Conservation (phyloP, 2,329 filamentous ascomycete species). For the Colletotrichum godetiae region DNA sequence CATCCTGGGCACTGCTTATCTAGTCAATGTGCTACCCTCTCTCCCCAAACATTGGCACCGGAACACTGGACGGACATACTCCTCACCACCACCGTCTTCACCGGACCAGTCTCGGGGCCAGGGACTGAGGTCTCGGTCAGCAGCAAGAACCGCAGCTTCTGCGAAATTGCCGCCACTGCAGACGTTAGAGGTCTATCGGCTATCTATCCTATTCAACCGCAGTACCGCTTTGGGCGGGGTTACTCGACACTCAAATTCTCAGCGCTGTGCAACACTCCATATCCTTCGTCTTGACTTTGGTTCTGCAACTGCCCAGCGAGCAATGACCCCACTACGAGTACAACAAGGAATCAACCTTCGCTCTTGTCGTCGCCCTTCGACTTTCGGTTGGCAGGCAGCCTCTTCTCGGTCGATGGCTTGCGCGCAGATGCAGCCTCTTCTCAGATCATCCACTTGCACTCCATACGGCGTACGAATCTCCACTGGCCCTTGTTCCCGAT, state of each 20-base stretch:
- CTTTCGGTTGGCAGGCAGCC: not conserved
- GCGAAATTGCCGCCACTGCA: not conserved
- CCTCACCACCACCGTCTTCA: slow-evolving; percentile 6
- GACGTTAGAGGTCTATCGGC: not conserved
- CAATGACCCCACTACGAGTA: not conserved
- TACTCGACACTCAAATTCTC: not conserved
- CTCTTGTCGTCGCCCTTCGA: not conserved
- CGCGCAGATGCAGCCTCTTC: slow-evolving; percentile 3
- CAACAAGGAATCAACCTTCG: not conserved
- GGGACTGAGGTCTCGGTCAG: not conserved
- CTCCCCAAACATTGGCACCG: not conserved
- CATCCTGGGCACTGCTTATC: slow-evolving; percentile 5
- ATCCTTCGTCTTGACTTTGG: not conserved
- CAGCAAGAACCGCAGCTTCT: not conserved
- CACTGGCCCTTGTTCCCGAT: slow-evolving; percentile 21
- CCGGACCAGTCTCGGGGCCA: not conserved
- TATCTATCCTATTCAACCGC: not conserved
- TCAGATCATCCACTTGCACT: slow-evolving; percentile 19
- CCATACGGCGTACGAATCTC: slow-evolving; percentile 9
- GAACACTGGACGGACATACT: slow-evolving; percentile 1
- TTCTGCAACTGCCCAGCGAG: not conserved
- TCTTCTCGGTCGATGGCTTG: slow-evolving; percentile 5
- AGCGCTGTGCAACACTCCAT: not conserved
- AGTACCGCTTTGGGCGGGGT: not conserved
- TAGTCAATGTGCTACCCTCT: slow-evolving; percentile 2